Base-by-base conservation (phyloP, 2,329 filamentous ascomycete genomes). In the Colletotrichum sp. region DNA sequence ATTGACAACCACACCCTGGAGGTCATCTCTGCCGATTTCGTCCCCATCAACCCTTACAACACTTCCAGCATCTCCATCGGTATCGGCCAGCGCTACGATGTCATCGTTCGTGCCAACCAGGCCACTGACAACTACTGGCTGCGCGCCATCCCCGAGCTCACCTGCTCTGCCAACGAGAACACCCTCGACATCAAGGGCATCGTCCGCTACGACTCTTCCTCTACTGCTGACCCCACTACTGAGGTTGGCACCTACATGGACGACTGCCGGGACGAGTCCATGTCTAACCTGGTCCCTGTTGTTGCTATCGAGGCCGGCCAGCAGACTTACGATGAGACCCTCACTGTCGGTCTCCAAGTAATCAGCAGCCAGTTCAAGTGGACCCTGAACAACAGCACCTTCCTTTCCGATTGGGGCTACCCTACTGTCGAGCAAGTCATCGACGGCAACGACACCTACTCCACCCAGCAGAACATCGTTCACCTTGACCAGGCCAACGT, bases 11-110 rank as follows among this genome's bases (percentile, higher is more conserved):
- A 93, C 81, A 86, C 80, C 0, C 80, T 93, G 77, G 89, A 85
- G 0, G 90, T 93, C 36, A 91, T 93, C 57, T 85, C 88, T 0
- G 85, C 83, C 24, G 92, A 93, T 76, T 83, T 93, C 8, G 90
- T 93, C 0, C 90, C 91, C 3, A 86, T 93, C 26, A 80, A 85
- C 26, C 91, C 92, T 0, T 93, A 89, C 75, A 82, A 83, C 2
- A 88, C 90, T 1, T 84, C 86, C 0, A 72, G 86, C n/a, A 81
- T 92, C 22, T 88, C 84, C 24, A 84, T 92, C 18, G 86, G 83
- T 32, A 86, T 90, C 59, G 90, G 83, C 5, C 85, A 87, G 78
- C 83, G 88, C 6, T 88, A 88, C 78, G 88, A 90, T 75, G 78
- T 90, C 7, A 81, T 90, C 28, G 83, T 90, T 10, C 82, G 82